Base-by-base conservation (phyloP, 176 grass and related monocot species). In the Tillandsia fasciculata region DNA sequence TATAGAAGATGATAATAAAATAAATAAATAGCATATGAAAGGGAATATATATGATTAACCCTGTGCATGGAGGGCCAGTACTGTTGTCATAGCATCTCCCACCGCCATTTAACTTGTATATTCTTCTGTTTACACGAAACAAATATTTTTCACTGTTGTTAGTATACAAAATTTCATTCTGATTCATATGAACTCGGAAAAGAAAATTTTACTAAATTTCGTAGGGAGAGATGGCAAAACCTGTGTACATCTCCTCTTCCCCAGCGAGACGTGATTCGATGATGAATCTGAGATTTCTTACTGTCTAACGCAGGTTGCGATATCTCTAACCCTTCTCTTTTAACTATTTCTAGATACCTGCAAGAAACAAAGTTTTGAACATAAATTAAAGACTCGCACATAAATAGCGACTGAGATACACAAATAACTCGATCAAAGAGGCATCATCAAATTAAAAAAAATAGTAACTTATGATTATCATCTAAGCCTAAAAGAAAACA, bases 271-370 rank as follows among this genome's bases (percentile, higher is more conserved):
- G 91, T 96, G 54, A 96, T 81, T 26, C 70, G 66, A 67, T 96
- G 91, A 76, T 96, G 91, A 77, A 96, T 78, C 51, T 78, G 76
- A 10, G 91, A 96, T 52, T 86, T 86, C 8, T 51, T 20, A 23
- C 11, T 28, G 72, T 96, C 91, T 9, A 96, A 83, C 70, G 87
- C 91, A 63, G 91, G 91, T 78, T 96, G 91, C 49, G 91, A 96
- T 77, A 96, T 91, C 79, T 87, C 87, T 1, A 96, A 79, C n/a
- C 84, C 79, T 73, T 96, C 87, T 8, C 48, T 71, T 11, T 67
- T 54, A 4, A 90, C 64, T 66, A 91, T 56, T 11, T 20, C 8
- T 23, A 96, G 26, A 79, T 96, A 82, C 66, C 80, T 82, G 64
- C 52, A 70, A 64, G 20, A 70, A 52, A 51, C 33, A 15, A 22